These are phyloP conservation scores for Penicillium soppii DNA, from an alignment of 495 filamentous ascomycete genomes.

Conservation along the genomic window DNA sequence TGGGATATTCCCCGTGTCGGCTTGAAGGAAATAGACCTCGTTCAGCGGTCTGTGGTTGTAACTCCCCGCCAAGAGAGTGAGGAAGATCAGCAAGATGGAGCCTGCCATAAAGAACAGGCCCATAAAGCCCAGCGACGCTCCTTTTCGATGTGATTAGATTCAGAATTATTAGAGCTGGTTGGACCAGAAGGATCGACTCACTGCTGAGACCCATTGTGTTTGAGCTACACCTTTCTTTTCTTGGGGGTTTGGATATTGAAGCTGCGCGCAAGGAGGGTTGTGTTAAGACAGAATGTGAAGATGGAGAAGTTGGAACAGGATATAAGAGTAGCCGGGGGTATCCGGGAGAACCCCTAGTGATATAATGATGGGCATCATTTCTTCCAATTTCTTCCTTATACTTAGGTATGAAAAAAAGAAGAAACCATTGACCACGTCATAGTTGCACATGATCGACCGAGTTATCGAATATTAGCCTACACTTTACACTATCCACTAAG, in stretches of 20 bases:
- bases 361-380: background rate
- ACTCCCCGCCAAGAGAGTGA: slow-evolving; percentile 73
- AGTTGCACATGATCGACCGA: slow-evolving; percentile 24
- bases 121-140: slow-evolving; percentile 51
- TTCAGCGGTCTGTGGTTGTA: slow-evolving; percentile 60
- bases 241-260: background rate
- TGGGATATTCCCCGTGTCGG: slow-evolving; percentile 67
- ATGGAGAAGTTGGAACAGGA: background rate
- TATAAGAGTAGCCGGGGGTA: slow-evolving; percentile 13
- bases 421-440: too few relatives aligned
- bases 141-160: slow-evolving; percentile 21
- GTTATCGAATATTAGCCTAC: slow-evolving; percentile 21
- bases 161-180: slow-evolving; percentile 1
- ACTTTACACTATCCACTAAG: slow-evolving; percentile 13
- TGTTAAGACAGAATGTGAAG: background rate
- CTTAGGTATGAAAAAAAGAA: too few relatives aligned
- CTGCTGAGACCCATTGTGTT: slow-evolving; percentile 36
- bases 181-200: slow-evolving; percentile 16
- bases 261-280: background rate
- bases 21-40: slow-evolving; percentile 79
- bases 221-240: background rate
- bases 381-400: background rate
- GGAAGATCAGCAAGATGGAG: slow-evolving; percentile 73
- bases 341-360: slow-evolving; percentile 7
- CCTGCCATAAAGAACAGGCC: slow-evolving; percentile 75